Evolutionary conservation across 768 basidiomycete genomes (phyloP).

Genomic region (Podaxis pistillaris): DNA sequence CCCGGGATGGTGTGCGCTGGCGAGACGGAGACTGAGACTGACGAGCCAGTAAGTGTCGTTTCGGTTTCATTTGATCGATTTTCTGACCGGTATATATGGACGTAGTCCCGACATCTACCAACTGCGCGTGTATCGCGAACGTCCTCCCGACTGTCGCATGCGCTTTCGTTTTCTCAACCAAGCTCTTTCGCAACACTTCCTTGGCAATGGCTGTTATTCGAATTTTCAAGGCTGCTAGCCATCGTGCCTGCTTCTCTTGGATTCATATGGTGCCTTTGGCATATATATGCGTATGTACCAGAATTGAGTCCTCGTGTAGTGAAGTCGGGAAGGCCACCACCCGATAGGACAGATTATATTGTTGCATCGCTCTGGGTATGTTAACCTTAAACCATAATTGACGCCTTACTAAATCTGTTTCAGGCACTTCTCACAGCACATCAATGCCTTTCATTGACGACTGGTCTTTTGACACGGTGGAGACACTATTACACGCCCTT

Average conservation of each 20-base stretch:
- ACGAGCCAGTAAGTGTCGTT: slow-evolving; percentile 63
- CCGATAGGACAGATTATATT: slow-evolving; percentile 61
- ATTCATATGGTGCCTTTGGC: slow-evolving; percentile 59
- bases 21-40: slow-evolving; percentile 78
- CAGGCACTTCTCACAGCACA: slow-evolving; percentile 84
- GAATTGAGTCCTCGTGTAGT: background rate
- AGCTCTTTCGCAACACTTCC: slow-evolving; percentile 36
- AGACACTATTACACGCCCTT: slow-evolving; percentile 85
- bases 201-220: slow-evolving; percentile 56
- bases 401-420: slow-evolving; percentile 8
- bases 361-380: slow-evolving; percentile 73
- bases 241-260: slow-evolving; percentile 74
- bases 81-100: background rate
- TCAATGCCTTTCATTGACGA: slow-evolving; percentile 85
- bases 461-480: slow-evolving; percentile 90
- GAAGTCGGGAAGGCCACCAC: slow-evolving; percentile 41
- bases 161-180: slow-evolving; percentile 19
- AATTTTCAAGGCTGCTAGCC: slow-evolving; percentile 66
- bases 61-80: slow-evolving; percentile 1
- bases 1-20: slow-evolving; percentile 61
- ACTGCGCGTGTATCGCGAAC: slow-evolving; percentile 46
- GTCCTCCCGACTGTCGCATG: slow-evolving; percentile 2
- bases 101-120: slow-evolving; percentile 63
- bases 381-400: slow-evolving; percentile 2
- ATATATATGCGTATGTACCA: slow-evolving; percentile 32